Evolutionary conservation across 306 rosid species (phyloP).

Genomic region (Amphicarpaea edgeworthii): DNA sequence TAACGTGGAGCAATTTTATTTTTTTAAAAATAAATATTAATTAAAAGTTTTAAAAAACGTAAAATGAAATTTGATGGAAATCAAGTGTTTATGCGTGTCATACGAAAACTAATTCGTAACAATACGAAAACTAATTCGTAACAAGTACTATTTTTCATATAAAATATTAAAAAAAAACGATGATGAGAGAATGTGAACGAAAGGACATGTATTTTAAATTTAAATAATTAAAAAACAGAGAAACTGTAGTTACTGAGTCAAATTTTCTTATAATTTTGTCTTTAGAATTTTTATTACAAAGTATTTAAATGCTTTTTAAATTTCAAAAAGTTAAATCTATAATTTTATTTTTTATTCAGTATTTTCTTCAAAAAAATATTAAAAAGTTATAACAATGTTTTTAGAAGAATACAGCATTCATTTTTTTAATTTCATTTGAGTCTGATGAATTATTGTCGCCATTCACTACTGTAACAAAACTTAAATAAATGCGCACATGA

Average conservation of each 20-base stretch:
- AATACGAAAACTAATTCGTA: too few relatives aligned
- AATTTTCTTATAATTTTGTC: background rate
- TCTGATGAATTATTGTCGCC: background rate
- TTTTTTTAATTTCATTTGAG: background rate
- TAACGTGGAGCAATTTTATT: too few relatives aligned
- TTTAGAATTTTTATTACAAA: background rate
- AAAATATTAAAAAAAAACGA: too few relatives aligned
- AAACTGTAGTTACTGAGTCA: background rate
- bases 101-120: too few relatives aligned
- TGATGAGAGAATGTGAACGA: background rate
- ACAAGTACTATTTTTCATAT: too few relatives aligned
- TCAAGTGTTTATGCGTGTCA: too few relatives aligned
- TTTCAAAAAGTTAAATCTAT: too few relatives aligned
- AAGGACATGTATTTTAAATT: too few relatives aligned
- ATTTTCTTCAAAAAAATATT: background rate
- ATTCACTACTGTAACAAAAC: background rate
- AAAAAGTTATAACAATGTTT: background rate
- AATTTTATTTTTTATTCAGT: background rate
- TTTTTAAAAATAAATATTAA: too few relatives aligned
- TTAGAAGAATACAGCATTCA: background rate
- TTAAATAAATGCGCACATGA: background rate
- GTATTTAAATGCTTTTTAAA: background rate
- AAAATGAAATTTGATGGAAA: too few relatives aligned
- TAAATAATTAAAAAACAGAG: too few relatives aligned
- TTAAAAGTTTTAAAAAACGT: too few relatives aligned